Conservation (phyloP, 305 asterid species). For the Fraxinus platypoda region DNA sequence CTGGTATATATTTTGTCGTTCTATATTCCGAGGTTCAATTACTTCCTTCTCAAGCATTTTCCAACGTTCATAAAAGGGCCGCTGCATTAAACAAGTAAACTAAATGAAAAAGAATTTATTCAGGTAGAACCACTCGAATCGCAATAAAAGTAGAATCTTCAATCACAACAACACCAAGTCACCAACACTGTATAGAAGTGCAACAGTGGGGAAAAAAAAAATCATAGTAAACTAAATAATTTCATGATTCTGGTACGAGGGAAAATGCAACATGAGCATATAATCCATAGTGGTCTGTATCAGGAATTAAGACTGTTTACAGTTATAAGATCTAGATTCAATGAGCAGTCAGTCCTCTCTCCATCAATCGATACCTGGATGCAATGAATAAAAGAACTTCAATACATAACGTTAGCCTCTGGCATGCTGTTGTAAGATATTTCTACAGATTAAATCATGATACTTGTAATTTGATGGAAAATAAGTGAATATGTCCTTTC, state of each 20-base stretch:
- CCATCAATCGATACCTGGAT: neutral
- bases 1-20: conserved; percentile 65
- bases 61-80: conserved; percentile 94
- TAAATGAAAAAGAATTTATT: conserved; percentile 6
- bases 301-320: neutral
- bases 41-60: conserved; percentile 92
- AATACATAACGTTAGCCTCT: neutral
- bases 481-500: neutral
- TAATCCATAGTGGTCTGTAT: neutral
- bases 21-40: conserved; percentile 81
- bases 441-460: neutral
- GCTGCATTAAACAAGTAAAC: conserved; percentile 44
- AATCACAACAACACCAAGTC: neutral
- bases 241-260: neutral
- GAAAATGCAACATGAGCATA: neutral
- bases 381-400: neutral
- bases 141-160: neutral
- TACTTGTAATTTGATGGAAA: neutral
- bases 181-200: neutral
- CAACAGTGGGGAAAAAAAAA: neutral
- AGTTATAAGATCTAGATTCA: neutral
- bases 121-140: conserved; percentile 12
- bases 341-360: neutral
- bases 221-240: neutral
- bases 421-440: neutral